Evolutionary conservation across 768 basidiomycete species (phyloP).

Genomic region (Pleurotus tuber-regium): DNA sequence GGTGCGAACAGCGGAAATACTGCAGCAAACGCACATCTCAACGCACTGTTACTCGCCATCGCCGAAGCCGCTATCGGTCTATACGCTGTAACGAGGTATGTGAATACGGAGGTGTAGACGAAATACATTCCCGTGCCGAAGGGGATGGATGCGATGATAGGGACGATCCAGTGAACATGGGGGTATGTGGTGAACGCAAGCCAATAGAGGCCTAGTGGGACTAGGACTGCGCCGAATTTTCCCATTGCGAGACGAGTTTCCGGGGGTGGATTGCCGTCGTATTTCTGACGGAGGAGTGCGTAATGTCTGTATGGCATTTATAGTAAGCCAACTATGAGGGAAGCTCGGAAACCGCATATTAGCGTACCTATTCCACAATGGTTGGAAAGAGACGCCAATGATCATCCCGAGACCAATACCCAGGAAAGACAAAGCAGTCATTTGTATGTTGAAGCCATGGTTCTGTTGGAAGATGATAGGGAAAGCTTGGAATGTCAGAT

Average conservation of each 20-base stretch:
- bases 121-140: conserved; percentile 67
- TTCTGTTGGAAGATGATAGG: conserved; percentile 48
- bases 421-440: conserved; percentile 56
- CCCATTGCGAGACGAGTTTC: conserved; percentile 67
- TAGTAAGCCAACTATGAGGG: background rate
- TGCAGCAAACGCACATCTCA: conserved; percentile 60
- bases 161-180: conserved; percentile 59
- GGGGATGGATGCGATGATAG: conserved; percentile 61
- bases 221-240: conserved; percentile 60
- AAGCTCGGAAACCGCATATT: background rate
- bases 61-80: conserved; percentile 65
- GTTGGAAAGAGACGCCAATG: conserved; percentile 49
- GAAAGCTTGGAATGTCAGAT: conserved; percentile 63
- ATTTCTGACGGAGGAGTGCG: conserved; percentile 30
- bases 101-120: conserved; percentile 69
- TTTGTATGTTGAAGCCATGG: conserved; percentile 47
- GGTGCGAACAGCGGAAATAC: conserved; percentile 65
- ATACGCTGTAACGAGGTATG: conserved; percentile 69
- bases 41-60: conserved; percentile 62
- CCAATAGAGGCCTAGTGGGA: conserved; percentile 61
- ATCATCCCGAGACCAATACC: conserved; percentile 61
- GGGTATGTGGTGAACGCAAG: conserved; percentile 55
- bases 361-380: conserved; percentile 52
- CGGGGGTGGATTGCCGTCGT: conserved; percentile 53
- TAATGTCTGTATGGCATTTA: conserved; percentile 28